These are phyloP conservation scores for Trichoderma asperelloides DNA, from an alignment of 495 filamentous ascomycete species.

Conservation along the genomic window DNA sequence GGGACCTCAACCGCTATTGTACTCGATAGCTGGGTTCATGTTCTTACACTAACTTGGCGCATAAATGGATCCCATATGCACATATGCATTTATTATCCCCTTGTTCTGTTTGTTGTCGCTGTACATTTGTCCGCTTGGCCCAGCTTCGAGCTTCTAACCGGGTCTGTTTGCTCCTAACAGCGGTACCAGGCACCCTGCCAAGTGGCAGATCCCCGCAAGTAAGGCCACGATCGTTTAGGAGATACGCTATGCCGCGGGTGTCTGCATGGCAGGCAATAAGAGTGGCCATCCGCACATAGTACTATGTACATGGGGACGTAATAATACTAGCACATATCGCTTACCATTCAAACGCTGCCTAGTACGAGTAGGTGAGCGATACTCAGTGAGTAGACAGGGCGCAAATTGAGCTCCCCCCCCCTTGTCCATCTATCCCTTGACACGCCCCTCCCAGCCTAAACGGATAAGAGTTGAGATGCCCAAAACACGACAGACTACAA, in stretches of 20 bases:
- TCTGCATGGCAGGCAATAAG: background rate
- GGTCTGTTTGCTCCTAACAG: background rate
- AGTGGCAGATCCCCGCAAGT: background rate
- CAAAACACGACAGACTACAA: background rate
- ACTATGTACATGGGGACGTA: background rate
- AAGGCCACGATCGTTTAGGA: background rate
- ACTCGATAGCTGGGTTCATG: background rate
- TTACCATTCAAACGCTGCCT: background rate
- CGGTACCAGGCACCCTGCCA: background rate
- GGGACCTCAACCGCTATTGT: background rate
- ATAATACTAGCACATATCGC: too few species aligned
- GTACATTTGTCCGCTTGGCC: background rate
- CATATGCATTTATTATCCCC: background rate
- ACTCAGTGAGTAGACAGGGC: background rate
- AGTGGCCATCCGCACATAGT: background rate
- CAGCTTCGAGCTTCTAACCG: background rate
- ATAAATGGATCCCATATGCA: background rate
- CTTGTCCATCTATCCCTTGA: background rate
- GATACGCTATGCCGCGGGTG: background rate
- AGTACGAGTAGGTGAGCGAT: background rate
- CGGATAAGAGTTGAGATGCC: background rate
- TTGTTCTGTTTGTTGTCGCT: background rate
- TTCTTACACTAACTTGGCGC: background rate
- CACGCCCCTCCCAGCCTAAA: background rate
- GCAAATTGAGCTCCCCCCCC: background rate